Evolutionary conservation across 2,329 filamentous ascomycete genomes (phyloP).

Genomic region (Sclerotinia spermophila): DNA sequence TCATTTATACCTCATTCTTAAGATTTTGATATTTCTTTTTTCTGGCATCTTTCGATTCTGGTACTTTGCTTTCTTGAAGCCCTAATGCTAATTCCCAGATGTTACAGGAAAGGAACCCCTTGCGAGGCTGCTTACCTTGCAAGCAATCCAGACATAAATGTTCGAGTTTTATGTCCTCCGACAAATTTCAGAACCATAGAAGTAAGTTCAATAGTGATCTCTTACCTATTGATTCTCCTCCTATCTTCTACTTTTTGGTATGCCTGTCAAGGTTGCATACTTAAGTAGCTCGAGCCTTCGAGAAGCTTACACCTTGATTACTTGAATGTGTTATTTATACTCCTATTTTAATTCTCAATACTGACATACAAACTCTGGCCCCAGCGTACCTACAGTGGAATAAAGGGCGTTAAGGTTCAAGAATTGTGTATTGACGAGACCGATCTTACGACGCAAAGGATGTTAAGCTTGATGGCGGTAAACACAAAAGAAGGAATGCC

Average conservation of each 20-base stretch:
- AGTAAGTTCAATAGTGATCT: slow-evolving; percentile 13
- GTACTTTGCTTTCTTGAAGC: neutral
- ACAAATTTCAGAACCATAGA: slow-evolving; percentile 45
- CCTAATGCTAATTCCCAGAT: neutral
- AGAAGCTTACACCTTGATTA: neutral
- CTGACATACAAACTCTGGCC: neutral
- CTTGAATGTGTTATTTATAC: neutral
- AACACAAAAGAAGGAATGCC: slow-evolving; percentile 41
- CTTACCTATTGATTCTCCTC: neutral
- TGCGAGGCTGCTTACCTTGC: slow-evolving; percentile 57
- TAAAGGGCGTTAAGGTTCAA: neutral
- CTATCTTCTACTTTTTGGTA: neutral
- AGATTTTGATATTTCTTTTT: neutral
- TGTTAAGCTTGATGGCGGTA: slow-evolving; percentile 52
- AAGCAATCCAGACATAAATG: slow-evolving; percentile 43
- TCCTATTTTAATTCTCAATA: neutral
- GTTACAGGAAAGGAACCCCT: slow-evolving; percentile 25
- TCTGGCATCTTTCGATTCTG: neutral
- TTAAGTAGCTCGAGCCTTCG: neutral
- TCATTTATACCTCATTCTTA: no score
- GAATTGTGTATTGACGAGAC: slow-evolving; percentile 40
- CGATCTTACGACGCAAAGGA: slow-evolving; percentile 48
- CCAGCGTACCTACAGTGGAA: neutral
- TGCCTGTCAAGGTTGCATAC: neutral
- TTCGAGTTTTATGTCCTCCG: slow-evolving; percentile 50